Conservation (phyloP, 768 basidiomycete species). For the Termitomyces sp. region DNA sequence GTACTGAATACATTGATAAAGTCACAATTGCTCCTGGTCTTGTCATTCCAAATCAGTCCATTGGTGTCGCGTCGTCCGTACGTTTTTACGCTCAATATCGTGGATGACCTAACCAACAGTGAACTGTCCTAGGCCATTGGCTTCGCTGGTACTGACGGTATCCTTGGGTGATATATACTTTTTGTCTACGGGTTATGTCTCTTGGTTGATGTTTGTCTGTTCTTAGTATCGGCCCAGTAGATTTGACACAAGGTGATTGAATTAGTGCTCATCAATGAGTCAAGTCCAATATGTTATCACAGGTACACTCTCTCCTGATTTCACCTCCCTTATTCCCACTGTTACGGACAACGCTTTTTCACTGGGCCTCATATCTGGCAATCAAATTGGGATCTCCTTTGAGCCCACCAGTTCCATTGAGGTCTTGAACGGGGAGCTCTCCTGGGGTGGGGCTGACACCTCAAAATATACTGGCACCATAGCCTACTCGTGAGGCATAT, state of each 20-base stretch:
- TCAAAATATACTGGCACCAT: constrained; percentile 37
- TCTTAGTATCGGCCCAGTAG: constrained; percentile 56
- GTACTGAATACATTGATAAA: constrained; percentile 43
- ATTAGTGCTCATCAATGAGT: not conserved
- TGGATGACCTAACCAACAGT: not conserved
- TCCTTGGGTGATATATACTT: too few relatives aligned
- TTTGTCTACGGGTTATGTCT: not conserved
- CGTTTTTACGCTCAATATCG: not conserved
- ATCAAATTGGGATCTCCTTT: constrained; percentile 45
- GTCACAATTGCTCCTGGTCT: constrained; percentile 48
- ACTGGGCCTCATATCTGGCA: constrained; percentile 29
- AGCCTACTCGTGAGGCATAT: constrained; percentile 29
- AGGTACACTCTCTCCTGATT: constrained; percentile 26
- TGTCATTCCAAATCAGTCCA: constrained; percentile 51
- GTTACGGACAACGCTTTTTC: constrained; percentile 50
- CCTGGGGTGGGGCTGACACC: constrained; percentile 45
- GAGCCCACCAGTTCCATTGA: constrained; percentile 31
- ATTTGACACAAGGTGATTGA: constrained; percentile 37
- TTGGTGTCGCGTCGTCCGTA: constrained; percentile 49
- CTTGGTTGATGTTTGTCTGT: not conserved
- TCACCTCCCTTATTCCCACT: constrained; percentile 36
- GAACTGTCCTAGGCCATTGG: constrained; percentile 28
- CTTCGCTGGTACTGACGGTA: constrained; percentile 17
- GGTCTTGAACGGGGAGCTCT: constrained; percentile 43
- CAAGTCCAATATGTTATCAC: not conserved